These are phyloP conservation scores for Perkinsus chesapeaki DNA, from an alignment of 169 alveolate species.

Conservation along the genomic window DNA sequence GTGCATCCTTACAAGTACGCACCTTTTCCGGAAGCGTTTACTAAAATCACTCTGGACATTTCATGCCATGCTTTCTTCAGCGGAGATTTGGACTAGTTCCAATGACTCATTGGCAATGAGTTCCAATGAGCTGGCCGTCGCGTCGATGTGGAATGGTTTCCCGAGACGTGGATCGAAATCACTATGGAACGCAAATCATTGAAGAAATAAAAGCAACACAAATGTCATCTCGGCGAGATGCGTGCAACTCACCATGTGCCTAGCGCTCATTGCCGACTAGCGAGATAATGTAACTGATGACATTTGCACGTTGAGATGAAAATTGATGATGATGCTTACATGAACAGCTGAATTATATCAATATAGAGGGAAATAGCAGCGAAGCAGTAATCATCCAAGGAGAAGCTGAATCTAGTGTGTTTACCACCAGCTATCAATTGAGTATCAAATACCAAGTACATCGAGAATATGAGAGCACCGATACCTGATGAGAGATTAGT, in stretches of 20 bases:
- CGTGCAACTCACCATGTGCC: not conserved
- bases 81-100: too few relatives aligned
- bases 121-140: too few relatives aligned
- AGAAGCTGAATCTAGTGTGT: constrained; percentile 56
- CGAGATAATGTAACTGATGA: not conserved
- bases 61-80: too few relatives aligned
- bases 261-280: not conserved
- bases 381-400: constrained; percentile 73
- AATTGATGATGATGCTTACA: constrained; percentile 17
- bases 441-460: constrained; percentile 66
- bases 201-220: not conserved
- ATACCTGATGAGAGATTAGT: constrained; percentile 25
- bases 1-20: too few relatives aligned
- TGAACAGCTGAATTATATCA: constrained; percentile 67
- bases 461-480: constrained; percentile 63
- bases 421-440: constrained; percentile 81
- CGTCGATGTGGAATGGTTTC: too few relatives aligned
- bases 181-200: not conserved
- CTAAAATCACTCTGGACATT: too few relatives aligned
- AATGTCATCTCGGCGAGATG: not conserved
- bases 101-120: too few relatives aligned
- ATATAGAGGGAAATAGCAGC: constrained; percentile 72
- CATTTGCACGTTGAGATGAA: not conserved
- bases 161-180: too few relatives aligned
- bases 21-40: too few relatives aligned